phyloP scores from a whole-genome alignment of 441 rosid genomes.

The Adansonia rubrostipa region DNA sequence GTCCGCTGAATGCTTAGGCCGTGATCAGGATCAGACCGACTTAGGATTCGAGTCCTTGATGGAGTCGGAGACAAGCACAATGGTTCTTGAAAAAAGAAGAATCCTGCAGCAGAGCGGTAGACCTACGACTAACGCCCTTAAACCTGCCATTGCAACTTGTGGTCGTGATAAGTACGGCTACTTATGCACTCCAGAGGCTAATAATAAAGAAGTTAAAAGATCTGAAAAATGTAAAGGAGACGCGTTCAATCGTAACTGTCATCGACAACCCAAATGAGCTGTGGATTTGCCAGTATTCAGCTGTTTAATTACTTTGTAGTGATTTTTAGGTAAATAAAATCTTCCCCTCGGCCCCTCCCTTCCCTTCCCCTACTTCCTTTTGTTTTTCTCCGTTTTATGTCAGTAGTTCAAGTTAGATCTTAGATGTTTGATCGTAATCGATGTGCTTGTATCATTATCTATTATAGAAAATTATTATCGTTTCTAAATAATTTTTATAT shows the following conservation, averaged over 20 bases:
- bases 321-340: not conserved
- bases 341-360: not conserved
- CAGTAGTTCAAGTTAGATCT: not conserved
- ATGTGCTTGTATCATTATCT: not conserved
- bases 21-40: not conserved
- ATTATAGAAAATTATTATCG: not conserved
- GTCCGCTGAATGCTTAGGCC: not conserved
- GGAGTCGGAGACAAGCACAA: slow-evolving; percentile 1
- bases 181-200: not conserved
- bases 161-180: not conserved
- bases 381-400: not conserved
- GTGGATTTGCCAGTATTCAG: not conserved
- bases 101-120: not conserved
- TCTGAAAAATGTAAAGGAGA: not conserved
- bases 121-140: not conserved
- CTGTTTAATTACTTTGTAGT: no score
- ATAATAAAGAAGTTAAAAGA: not conserved
- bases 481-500: not conserved
- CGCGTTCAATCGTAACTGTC: not conserved
- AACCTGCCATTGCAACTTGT: not conserved
- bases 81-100: slow-evolving; percentile 10
- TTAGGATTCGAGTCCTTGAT: not conserved
- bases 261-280: not conserved
- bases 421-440: not conserved
- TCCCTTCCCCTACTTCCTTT: not conserved